A percentile compares a stretch with the other conserved stretches of the same genome.
These are phyloP conservation scores for Skeletonema grethae DNA, from an alignment of 108 stramenopile species.

Conservation along the genomic window DNA sequence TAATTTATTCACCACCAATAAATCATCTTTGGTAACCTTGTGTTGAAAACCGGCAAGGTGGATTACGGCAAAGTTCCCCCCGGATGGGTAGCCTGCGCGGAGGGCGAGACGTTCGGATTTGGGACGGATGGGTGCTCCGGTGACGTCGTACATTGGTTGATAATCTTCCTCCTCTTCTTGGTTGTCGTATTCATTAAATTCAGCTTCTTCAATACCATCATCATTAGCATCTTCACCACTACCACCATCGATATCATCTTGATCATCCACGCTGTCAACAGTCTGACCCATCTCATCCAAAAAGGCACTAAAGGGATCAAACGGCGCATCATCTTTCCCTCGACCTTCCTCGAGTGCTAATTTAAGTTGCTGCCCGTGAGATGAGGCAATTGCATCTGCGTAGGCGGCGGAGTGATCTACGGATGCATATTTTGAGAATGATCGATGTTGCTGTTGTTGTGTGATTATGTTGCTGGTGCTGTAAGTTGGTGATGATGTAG, in stretches of 20 bases:
- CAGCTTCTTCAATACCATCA: conserved; percentile 20
- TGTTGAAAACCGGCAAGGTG: conserved; percentile 79
- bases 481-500: background rate
- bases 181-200: conserved; percentile 31
- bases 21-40: conserved; percentile 84
- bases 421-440: conserved; percentile 36
- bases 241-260: conserved; percentile 15
- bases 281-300: conserved; percentile 36
- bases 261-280: conserved; percentile 15
- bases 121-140: conserved; percentile 62
- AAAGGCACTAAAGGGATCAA: conserved; percentile 81
- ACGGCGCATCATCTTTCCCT: conserved; percentile 75
- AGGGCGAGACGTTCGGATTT: conserved; percentile 63
- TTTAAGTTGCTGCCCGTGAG: conserved; percentile 73
- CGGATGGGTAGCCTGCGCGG: conserved; percentile 74
- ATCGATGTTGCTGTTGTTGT: background rate
- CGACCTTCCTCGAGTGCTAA: conserved; percentile 67
- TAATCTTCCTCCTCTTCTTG: conserved; percentile 33
- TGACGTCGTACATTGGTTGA: conserved; percentile 49
- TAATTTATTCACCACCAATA: conserved; percentile 79
- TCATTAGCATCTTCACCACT: conserved; percentile 46
- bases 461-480: background rate
- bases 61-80: conserved; percentile 79
- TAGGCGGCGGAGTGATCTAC: conserved; percentile 81
- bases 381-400: conserved; percentile 58